phyloP scores from a whole-genome alignment of 2,329 filamentous ascomycete genomes.

The Thelonectria olida region DNA sequence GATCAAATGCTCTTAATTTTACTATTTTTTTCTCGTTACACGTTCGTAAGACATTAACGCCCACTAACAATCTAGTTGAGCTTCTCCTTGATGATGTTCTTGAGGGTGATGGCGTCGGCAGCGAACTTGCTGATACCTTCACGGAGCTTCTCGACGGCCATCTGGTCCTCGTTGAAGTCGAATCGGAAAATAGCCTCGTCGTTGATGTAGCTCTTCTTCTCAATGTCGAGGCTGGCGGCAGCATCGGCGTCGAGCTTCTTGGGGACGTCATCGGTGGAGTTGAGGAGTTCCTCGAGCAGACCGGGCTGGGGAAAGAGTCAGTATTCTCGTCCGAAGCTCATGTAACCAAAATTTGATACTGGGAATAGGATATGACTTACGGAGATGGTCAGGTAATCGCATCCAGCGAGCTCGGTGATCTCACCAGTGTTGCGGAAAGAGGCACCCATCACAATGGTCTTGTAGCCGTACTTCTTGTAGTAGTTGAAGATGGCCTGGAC shows the following conservation, averaged over 20 bases:
- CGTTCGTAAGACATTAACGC: constrained; percentile 14
- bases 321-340: not conserved
- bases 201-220: constrained; percentile 91
- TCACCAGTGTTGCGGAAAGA: constrained; percentile 97
- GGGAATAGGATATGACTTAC: constrained; percentile 60
- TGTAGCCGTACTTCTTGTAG: constrained; percentile 99
- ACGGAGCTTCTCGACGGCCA: constrained; percentile 98
- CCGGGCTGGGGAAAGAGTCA: constrained; percentile 68
- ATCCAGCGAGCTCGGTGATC: constrained; percentile 97
- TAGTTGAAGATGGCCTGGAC: constrained; percentile 98
- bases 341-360: not conserved
- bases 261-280: constrained; percentile 82
- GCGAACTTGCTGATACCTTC: constrained; percentile 99
- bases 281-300: constrained; percentile 92
- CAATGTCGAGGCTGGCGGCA: constrained; percentile 75
- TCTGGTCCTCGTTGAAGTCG: constrained; percentile 99
- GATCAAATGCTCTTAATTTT: constrained; percentile 6
- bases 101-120: constrained; percentile 92
- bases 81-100: constrained; percentile 91
- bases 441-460: constrained; percentile 99
- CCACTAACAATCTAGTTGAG: constrained; percentile 57
- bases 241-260: constrained; percentile 86
- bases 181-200: constrained; percentile 94
- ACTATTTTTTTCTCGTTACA: constrained; percentile 9
- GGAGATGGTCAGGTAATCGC: constrained; percentile 98